Conservation (phyloP, 441 rosid species). For the Pelargonium exstipulatum region DNA sequence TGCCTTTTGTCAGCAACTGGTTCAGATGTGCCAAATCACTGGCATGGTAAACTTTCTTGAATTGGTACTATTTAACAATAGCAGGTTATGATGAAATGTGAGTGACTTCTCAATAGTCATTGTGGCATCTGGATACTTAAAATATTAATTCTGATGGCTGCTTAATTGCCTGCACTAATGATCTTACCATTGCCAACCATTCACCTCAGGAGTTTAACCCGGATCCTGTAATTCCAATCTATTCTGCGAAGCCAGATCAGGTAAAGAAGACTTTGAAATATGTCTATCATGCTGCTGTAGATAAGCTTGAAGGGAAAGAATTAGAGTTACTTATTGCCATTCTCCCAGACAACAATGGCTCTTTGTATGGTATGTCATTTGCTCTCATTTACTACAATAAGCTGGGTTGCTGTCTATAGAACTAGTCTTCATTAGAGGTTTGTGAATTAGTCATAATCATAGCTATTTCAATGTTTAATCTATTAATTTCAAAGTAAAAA, state of each 20-base stretch:
- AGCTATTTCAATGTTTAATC: neutral
- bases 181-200: slow-evolving; percentile 3
- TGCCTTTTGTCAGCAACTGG: slow-evolving; percentile 82
- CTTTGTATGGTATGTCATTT: slow-evolving; percentile 64
- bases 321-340: slow-evolving; percentile 82
- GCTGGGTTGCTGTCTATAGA: neutral
- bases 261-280: slow-evolving; percentile 93
- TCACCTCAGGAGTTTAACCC: slow-evolving; percentile 67
- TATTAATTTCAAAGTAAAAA: neutral
- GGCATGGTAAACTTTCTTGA: slow-evolving; percentile 69
- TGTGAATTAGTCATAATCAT: neutral
- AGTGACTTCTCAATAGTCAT: slow-evolving; percentile 2
- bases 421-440: neutral
- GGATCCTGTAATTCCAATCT: slow-evolving; percentile 82
- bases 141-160: slow-evolving; percentile 3
- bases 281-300: slow-evolving; percentile 65
- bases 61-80: neutral
- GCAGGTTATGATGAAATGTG: neutral
- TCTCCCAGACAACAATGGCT: slow-evolving; percentile 90
- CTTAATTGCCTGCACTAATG: neutral
- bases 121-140: neutral
- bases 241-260: slow-evolving; percentile 82
- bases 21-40: slow-evolving; percentile 91
- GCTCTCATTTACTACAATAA: neutral
- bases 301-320: slow-evolving; percentile 75